A percentile compares a stretch with the other conserved stretches of the same genome.
Evolutionary conservation across 2,329 filamentous ascomycete genomes (phyloP).

Genomic region (Polytolypa hystricis): DNA sequence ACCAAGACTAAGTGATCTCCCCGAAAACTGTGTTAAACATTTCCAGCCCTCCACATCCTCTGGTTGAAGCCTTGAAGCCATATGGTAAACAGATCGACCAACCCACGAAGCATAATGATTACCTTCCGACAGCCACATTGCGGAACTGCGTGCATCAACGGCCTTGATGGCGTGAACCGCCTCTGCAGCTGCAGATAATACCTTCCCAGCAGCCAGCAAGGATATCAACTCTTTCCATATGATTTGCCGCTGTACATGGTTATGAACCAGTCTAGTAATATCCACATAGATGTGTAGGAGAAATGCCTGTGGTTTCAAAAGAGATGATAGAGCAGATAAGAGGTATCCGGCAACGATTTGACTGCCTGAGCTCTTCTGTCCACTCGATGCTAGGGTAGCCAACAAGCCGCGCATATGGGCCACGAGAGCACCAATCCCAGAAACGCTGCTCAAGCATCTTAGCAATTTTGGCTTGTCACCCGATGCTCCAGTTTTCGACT

Average conservation of each 20-base stretch:
- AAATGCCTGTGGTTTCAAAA: constrained; percentile 36
- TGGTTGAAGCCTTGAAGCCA: constrained; percentile 33
- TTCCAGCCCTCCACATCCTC: constrained; percentile 21
- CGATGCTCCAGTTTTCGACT: constrained; percentile 29
- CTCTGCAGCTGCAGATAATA: constrained; percentile 49
- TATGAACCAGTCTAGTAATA: constrained; percentile 30
- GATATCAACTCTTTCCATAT: constrained; percentile 54
- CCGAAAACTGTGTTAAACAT: constrained; percentile 35
- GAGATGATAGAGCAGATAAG: constrained; percentile 25
- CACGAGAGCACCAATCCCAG: constrained; percentile 66
- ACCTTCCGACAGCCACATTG: constrained; percentile 55
- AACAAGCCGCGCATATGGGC: constrained; percentile 56
- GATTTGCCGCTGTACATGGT: constrained; percentile 37
- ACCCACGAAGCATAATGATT: constrained; percentile 60
- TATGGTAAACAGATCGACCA: constrained; percentile 47
- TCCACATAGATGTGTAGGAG: constrained; percentile 36
- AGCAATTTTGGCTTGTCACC: constrained; percentile 40
- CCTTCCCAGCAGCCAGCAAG: constrained; percentile 48
- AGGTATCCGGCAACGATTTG: constrained; percentile 24
- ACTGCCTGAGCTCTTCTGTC: constrained; percentile 24
- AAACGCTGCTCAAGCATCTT: constrained; percentile 57
- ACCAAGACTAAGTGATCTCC: constrained; percentile 57
- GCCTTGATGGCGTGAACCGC: constrained; percentile 32
- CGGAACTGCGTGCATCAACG: constrained; percentile 14
- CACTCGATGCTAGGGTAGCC: constrained; percentile 15